Evolutionary conservation across 1,284 basidiomycete genomes (phyloP).

Genomic region (Thelephora terrestris): DNA sequence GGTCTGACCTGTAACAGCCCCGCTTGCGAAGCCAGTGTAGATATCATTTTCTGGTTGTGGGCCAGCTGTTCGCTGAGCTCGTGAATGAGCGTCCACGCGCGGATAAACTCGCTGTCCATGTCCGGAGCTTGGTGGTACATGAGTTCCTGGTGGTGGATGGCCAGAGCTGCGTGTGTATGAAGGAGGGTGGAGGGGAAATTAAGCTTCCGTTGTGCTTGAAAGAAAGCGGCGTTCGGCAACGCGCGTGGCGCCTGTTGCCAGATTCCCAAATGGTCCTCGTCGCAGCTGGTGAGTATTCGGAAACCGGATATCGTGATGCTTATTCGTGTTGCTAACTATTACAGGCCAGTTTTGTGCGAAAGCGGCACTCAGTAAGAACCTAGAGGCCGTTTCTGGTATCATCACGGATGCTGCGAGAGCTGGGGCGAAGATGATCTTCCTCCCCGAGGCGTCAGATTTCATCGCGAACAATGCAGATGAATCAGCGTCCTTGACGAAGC

Average conservation of each 20-base stretch:
- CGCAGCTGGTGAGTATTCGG: not conserved
- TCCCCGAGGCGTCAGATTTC: not conserved
- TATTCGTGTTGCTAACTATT: not conserved
- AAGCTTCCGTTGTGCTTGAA: not conserved
- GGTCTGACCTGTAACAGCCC: conserved; percentile 67
- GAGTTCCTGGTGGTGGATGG: not conserved
- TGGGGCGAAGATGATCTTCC: conserved; percentile 1
- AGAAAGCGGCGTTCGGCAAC: not conserved
- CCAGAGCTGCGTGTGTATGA: not conserved
- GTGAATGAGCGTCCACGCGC: conserved; percentile 70
- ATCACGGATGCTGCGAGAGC: not conserved
- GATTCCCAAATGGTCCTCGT: not conserved
- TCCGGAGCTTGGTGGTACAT: conserved; percentile 24
- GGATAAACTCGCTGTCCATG: conserved; percentile 64
- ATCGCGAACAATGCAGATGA: conserved; percentile 13
- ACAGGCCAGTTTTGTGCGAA: conserved; percentile 1
- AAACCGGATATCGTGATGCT: no score
- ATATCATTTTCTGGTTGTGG: conserved; percentile 74
- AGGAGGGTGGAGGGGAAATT: not conserved
- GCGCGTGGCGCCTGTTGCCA: not conserved
- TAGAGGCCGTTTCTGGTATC: not conserved
- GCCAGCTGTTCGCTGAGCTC: conserved; percentile 83
- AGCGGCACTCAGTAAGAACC: not conserved
- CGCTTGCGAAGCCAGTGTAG: conserved; percentile 65
- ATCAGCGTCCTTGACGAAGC: not conserved